Evolutionary conservation across 768 basidiomycete genomes (phyloP).

Genomic region (Suillus subluteus): DNA sequence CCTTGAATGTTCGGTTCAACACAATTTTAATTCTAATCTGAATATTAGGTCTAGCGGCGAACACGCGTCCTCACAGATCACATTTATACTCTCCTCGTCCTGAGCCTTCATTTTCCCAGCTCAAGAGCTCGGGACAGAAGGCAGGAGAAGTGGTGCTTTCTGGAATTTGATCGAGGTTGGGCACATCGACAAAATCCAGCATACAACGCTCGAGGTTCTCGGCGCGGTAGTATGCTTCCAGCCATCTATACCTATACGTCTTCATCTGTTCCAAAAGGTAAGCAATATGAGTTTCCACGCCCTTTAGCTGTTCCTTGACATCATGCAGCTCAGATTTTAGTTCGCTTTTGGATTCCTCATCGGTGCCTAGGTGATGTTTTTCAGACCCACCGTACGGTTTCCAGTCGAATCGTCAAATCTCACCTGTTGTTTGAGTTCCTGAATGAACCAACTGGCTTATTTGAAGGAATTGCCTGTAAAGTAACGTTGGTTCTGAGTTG

Average conservation of each 20-base stretch:
- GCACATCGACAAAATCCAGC: not conserved
- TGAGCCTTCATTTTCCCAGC: too few relatives aligned
- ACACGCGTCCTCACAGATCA: too few relatives aligned
- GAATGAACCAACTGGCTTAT: not conserved
- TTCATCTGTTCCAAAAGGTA: not conserved
- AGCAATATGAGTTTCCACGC: not conserved
- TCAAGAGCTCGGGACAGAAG: too few relatives aligned
- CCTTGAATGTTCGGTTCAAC: too few relatives aligned
- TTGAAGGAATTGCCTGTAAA: too few relatives aligned
- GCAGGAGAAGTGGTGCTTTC: too few relatives aligned
- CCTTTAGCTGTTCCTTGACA: not conserved
- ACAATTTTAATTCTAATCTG: too few relatives aligned
- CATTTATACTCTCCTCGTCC: too few relatives aligned
- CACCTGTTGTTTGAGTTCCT: not conserved
- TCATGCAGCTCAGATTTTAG: not conserved
- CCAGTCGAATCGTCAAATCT: not conserved
- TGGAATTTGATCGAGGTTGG: not conserved
- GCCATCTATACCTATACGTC: too few relatives aligned
- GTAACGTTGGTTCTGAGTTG: not conserved
- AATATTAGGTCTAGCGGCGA: too few relatives aligned
- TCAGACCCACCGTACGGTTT: not conserved
- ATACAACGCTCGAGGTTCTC: not conserved
- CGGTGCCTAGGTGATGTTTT: not conserved
- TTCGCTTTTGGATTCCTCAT: not conserved
- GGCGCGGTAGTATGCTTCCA: not conserved